phyloP scores from a whole-genome alignment of 495 filamentous ascomycete species.

The Penicillium taxi region DNA sequence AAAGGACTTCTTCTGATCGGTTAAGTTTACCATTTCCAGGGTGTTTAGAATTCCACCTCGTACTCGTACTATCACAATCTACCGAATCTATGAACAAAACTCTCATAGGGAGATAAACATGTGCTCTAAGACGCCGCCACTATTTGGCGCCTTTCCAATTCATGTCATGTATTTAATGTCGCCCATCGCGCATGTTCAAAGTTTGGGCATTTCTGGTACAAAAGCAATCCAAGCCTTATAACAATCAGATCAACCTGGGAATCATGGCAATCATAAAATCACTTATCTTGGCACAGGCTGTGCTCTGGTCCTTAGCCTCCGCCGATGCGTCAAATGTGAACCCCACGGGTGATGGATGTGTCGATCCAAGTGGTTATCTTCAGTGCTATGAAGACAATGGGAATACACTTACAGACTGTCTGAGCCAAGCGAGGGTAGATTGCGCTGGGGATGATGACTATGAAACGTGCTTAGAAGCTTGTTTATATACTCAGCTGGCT shows the following conservation, averaged over 20 bases:
- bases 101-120: not conserved
- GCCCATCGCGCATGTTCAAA: not conserved
- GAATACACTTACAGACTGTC: not conserved
- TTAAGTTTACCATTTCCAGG: not conserved
- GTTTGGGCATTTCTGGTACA: not conserved
- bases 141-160: not conserved
- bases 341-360: conserved; percentile 1
- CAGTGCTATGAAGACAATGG: conserved; percentile 1
- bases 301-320: not conserved
- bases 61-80: too few species aligned
- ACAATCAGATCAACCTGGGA: too few species aligned
- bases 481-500: conserved; percentile 1
- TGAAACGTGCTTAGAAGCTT: not conserved
- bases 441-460: not conserved
- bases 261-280: not conserved
- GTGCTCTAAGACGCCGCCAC: not conserved
- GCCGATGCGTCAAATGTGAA: conserved; percentile 3
- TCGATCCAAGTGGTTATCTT: conserved; percentile 2
- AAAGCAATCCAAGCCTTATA: too few species aligned
- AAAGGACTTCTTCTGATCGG: not conserved
- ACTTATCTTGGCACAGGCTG: not conserved
- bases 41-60: not conserved
- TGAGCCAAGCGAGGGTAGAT: not conserved
- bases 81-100: not conserved
- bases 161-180: not conserved